Evolutionary conservation across 306 rosid species (phyloP).

Genomic region (Potentilla sterilis): DNA sequence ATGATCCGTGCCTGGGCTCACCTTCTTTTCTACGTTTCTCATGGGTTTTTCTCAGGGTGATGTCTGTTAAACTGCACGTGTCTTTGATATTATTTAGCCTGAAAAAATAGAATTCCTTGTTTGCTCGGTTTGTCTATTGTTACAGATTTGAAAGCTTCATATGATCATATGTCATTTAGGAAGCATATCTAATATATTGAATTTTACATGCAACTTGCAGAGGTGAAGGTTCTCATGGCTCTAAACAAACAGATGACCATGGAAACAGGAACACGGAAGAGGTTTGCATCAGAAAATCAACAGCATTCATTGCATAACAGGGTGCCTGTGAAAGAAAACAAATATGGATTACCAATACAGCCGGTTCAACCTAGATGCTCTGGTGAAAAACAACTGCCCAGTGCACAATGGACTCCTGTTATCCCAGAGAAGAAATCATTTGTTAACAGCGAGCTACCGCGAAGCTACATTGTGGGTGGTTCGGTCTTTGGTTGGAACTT

Average conservation of each 20-base stretch:
- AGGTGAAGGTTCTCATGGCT: conserved; percentile 47
- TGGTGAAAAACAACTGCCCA: conserved; percentile 23
- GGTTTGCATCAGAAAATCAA: conserved; percentile 19
- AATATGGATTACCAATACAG: conserved; percentile 23
- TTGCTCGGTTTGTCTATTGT: not conserved
- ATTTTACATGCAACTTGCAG: conserved; percentile 40
- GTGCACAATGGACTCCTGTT: conserved; percentile 8
- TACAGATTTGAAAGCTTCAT: not conserved
- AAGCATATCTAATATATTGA: not conserved
- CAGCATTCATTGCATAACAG: conserved; percentile 9
- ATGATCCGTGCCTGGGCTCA: not conserved
- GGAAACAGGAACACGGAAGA: conserved; percentile 28
- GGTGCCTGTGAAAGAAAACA: not conserved
- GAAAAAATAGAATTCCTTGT: not conserved
- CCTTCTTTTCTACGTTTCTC: not conserved
- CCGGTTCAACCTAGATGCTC: conserved; percentile 13
- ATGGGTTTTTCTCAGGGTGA: not conserved
- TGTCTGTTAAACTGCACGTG: not conserved
- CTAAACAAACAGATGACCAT: conserved; percentile 32
- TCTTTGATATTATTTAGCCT: not conserved
- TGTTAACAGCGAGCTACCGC: conserved; percentile 28
- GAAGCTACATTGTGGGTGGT: conserved; percentile 72
- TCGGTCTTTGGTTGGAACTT: conserved; percentile 87
- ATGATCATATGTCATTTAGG: not conserved
- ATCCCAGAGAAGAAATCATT: conserved; percentile 30